A percentile compares a stretch with the other conserved stretches of the same genome.
Evolutionary conservation across 2,329 filamentous ascomycete species (phyloP).

Genomic region (Sporothrix schenckii): DNA sequence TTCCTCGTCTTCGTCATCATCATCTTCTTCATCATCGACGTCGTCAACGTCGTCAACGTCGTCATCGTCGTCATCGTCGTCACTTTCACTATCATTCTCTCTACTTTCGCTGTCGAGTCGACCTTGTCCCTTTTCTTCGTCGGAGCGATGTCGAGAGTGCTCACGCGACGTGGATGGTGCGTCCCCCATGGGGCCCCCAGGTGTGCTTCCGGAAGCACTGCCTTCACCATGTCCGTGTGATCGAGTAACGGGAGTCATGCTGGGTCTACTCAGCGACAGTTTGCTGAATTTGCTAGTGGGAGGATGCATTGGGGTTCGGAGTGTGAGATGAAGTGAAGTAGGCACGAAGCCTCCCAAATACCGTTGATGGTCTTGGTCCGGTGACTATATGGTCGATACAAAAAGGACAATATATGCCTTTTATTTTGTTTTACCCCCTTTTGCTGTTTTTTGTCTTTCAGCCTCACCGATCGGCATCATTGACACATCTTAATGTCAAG

Average conservation of each 20-base stretch:
- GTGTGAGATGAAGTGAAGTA: neutral
- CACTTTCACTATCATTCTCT: neutral
- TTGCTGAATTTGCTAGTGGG: conserved; percentile 30
- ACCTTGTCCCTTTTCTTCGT: neutral
- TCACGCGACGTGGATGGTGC: neutral
- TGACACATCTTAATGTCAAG: neutral
- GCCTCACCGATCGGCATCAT: neutral
- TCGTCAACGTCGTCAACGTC: conserved; percentile 36
- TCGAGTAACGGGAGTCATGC: conserved; percentile 35
- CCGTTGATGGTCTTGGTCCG: too few relatives aligned
- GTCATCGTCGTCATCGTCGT: neutral
- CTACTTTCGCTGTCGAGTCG: neutral
- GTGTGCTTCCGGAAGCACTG: neutral
- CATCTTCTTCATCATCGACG: conserved; percentile 35
- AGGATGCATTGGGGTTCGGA: conserved; percentile 29
- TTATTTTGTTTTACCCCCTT: neutral
- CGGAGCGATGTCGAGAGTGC: neutral
- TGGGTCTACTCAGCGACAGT: conserved; percentile 29
- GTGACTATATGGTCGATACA: neutral
- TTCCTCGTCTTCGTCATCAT: conserved; percentile 26
- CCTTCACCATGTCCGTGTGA: conserved; percentile 25
- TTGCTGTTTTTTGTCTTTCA: neutral
- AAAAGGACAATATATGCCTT: neutral
- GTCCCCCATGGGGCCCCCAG: neutral
- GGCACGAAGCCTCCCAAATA: neutral